Evolutionary conservation across 2,329 filamentous ascomycete species (phyloP), one percentile per base, ranked within the genome.

Genomic region (Grosmannia penicillata): DNA sequence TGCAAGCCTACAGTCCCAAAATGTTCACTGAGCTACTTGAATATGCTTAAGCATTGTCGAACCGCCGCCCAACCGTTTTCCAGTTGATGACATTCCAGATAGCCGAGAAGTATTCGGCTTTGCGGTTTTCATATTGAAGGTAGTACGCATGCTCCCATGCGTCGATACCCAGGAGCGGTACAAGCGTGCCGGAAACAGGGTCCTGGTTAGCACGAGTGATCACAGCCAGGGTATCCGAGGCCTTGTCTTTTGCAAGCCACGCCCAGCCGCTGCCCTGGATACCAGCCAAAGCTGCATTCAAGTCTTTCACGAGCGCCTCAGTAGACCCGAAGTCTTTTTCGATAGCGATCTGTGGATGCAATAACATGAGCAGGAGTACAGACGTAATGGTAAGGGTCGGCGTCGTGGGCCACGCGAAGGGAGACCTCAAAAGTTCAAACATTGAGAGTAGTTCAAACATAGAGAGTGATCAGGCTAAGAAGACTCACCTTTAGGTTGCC

Each of bases 111-210:
- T 94, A 94, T 66, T 94, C 86, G 41, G 81, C 86, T 76, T 94
- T 94, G 61, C 85, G 79, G 71, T 94, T 94, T 75, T 94, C 74
- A 66, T 94, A 94, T 67, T 94, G 84, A 45, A 94, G 70, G 65
- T 93, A 93, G 69, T 93, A 93, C 37, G 86, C 86, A 63, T 94
- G 86, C 70, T 94, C 86, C 86, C 86, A 94, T 39, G 86, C 87
- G 65, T 95, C 87, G 53, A 95, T 80, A 41, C 87, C 87, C 33
- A 95, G 65, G 35, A 95, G 67, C 27, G 87, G 87, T 52, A 76
- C 70, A 56, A 81, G 84, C 57, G 81, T 81, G 36, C 86, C 86
- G 13, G 85, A 72, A 23, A 95, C 82, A 21, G 87, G 82, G 58
- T 93, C 85, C 66, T 93, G 85, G 68, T 93, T 93, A 62, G 82